phyloP scores from a whole-genome alignment of 106 monocot species.

The Platanthera zijinensis region DNA sequence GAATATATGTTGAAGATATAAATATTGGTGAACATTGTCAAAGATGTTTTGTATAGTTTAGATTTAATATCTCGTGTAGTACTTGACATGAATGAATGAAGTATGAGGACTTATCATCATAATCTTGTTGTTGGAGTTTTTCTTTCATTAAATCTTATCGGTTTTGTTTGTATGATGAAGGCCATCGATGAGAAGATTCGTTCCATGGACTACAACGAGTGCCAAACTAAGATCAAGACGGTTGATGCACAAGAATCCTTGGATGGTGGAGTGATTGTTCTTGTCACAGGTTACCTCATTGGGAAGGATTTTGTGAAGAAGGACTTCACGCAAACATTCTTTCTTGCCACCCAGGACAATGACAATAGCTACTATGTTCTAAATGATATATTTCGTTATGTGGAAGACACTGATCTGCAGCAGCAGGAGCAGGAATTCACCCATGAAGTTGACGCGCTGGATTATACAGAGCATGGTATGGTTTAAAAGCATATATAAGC shows the following conservation, averaged over 20 bases:
- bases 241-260: constrained; percentile 64
- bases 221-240: constrained; percentile 46
- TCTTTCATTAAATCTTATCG: neutral
- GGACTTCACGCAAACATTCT: constrained; percentile 66
- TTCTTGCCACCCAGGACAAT: constrained; percentile 69
- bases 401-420: constrained; percentile 17
- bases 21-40: no score
- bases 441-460: constrained; percentile 16
- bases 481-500: neutral
- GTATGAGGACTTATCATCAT: no score
- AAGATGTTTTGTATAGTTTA: no score
- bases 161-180: constrained; percentile 16
- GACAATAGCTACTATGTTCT: constrained; percentile 48
- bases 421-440: constrained; percentile 12
- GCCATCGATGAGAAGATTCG: constrained; percentile 72
- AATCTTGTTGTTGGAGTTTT: no score
- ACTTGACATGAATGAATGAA: no score
- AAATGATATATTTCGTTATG: constrained; percentile 71
- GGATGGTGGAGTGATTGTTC: constrained; percentile 50
- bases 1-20: no score
- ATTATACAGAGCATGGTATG: constrained; percentile 27
- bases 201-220: constrained; percentile 41
- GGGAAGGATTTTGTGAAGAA: constrained; percentile 48
- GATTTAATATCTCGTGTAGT: no score
- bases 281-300: constrained; percentile 62